Evolutionary conservation across 345 rosid genomes (phyloP).

Genomic region (Populus euphratica): DNA sequence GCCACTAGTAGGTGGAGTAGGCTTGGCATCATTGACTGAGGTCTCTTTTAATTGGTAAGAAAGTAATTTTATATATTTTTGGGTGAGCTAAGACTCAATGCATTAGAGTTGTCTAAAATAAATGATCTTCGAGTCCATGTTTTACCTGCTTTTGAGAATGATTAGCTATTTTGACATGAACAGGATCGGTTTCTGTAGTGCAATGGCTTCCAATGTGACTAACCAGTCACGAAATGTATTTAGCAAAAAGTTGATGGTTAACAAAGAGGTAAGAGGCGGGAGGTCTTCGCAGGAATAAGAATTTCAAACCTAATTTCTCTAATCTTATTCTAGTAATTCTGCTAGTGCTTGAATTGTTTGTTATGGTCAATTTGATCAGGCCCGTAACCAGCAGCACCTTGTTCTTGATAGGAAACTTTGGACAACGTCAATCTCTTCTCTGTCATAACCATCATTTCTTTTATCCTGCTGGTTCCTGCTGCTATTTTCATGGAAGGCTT

Average conservation of each 20-base stretch:
- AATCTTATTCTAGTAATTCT: not conserved
- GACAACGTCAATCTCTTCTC: conserved; percentile 91
- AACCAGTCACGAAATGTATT: conserved; percentile 87
- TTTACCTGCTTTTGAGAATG: not conserved
- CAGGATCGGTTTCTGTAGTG: conserved; percentile 84
- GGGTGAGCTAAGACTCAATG: too few relatives aligned
- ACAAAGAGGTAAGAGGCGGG: conserved; percentile 43
- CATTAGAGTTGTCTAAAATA: not conserved
- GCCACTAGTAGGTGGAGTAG: conserved; percentile 83
- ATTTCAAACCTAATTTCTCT: not conserved
- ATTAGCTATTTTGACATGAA: conserved; percentile 7
- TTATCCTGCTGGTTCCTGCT: conserved; percentile 58
- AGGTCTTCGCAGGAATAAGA: not conserved
- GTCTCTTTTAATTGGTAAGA: conserved; percentile 77
- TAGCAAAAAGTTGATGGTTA: conserved; percentile 72
- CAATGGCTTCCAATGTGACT: conserved; percentile 91
- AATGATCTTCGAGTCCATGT: not conserved
- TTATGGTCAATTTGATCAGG: not conserved
- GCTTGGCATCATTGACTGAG: conserved; percentile 76
- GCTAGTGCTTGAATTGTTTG: not conserved
- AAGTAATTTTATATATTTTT: too few relatives aligned
- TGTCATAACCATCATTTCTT: conserved; percentile 63
- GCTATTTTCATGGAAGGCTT: conserved; percentile 63
- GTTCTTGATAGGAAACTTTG: conserved; percentile 53
- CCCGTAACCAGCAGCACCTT: not conserved